phyloP scores from a whole-genome alignment of 345 rosid genomes.

The Eucalyptus guilfoylei region DNA sequence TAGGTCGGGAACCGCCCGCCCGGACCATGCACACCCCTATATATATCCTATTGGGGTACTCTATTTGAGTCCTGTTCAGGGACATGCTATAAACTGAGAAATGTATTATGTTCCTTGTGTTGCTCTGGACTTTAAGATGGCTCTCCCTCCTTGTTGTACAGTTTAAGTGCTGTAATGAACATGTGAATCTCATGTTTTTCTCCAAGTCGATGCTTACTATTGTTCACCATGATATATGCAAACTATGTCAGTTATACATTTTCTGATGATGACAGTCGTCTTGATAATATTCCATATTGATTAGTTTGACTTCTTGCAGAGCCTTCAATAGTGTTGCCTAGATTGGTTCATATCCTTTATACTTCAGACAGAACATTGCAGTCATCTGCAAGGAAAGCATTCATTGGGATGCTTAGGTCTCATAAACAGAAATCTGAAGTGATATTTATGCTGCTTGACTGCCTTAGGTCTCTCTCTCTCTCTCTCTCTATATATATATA shows the following conservation, averaged over 20 bases:
- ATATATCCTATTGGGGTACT: not conserved
- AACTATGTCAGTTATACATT: not conserved
- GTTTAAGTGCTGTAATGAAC: not conserved
- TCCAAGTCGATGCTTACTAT: not conserved
- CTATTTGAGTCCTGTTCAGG: not conserved
- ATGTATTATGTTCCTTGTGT: not conserved
- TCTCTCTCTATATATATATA: not conserved
- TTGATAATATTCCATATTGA: not conserved
- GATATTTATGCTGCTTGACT: conserved; percentile 59
- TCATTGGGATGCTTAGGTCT: conserved; percentile 47
- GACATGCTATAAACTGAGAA: not conserved
- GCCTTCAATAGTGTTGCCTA: conserved; percentile 56
- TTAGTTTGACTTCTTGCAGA: conserved; percentile 29
- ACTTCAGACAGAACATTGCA: conserved; percentile 33
- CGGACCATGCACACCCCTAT: too few species aligned
- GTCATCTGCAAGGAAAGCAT: conserved; percentile 36
- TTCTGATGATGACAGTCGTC: not conserved
- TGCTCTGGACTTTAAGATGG: not conserved
- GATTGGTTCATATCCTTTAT: conserved; percentile 39
- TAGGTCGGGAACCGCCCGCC: too few species aligned
- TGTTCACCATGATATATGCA: not conserved
- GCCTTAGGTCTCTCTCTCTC: conserved; percentile 46
- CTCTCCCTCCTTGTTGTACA: not conserved
- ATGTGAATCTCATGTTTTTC: not conserved
- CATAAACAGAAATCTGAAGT: conserved; percentile 51